A percentile compares a stretch with the other conserved stretches of the same genome.
phyloP scores from a whole-genome alignment of 257 asterid species.

The Solanum corneliomulleri region DNA sequence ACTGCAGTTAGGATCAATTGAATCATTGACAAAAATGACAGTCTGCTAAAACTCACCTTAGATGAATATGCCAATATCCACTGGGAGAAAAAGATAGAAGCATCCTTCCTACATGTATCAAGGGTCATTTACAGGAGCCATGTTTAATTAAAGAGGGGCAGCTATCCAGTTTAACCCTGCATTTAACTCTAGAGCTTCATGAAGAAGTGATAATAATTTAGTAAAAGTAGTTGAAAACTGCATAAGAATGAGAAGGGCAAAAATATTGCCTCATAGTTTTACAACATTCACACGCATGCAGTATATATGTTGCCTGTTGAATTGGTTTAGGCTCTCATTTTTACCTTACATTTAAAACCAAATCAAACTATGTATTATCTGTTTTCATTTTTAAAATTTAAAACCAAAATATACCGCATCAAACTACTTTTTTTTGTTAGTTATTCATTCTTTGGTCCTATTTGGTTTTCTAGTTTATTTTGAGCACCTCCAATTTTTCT shows the following conservation, averaged over 20 bases:
- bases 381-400: not conserved
- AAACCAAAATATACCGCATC: not conserved
- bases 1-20: not conserved
- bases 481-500: not conserved
- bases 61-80: not conserved
- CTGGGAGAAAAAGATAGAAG: not conserved
- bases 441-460: not conserved
- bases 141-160: not conserved
- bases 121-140: not conserved
- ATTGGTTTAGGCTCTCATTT: not conserved
- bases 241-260: not conserved
- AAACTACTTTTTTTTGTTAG: not conserved
- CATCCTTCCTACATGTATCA: not conserved
- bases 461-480: not conserved
- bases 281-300: not conserved
- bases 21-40: not conserved
- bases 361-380: not conserved
- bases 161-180: not conserved
- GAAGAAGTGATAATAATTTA: not conserved
- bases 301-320: not conserved
- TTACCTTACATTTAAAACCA: not conserved
- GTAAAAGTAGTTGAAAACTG: not conserved
- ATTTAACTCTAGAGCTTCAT: not conserved
- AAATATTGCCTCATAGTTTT: not conserved
- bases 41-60: not conserved